Evolutionary conservation across 106 monocot genomes (phyloP).

Genomic region (Amphibolis antarctica): DNA sequence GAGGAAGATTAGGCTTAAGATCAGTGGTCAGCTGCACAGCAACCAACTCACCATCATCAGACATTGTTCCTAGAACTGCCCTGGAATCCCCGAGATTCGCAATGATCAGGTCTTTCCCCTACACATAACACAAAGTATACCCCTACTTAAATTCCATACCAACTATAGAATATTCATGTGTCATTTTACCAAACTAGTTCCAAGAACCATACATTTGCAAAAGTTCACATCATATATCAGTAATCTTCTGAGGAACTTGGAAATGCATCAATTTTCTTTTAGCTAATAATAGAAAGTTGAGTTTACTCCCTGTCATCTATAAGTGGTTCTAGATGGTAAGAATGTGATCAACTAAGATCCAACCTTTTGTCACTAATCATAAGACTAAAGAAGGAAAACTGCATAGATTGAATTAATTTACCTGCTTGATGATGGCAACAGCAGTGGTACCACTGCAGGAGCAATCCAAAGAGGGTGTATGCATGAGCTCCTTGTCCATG

Average conservation of each 20-base stretch:
- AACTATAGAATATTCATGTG: too few species aligned
- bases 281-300: neutral
- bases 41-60: conserved; percentile 36
- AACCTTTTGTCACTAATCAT: too few species aligned
- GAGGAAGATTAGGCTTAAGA: conserved; percentile 57
- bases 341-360: too few species aligned
- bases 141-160: too few species aligned
- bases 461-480: conserved; percentile 27
- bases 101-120: conserved; percentile 81
- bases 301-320: neutral
- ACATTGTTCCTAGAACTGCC: conserved; percentile 49
- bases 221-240: too few species aligned
- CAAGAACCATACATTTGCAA: too few species aligned
- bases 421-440: conserved; percentile 74
- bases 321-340: too few species aligned
- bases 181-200: too few species aligned
- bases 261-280: neutral
- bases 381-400: neutral
- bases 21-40: conserved; percentile 82
- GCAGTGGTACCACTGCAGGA: conserved; percentile 71
- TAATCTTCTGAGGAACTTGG: too few species aligned
- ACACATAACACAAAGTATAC: neutral
- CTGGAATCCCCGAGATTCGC: conserved; percentile 92
- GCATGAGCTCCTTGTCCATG: conserved; percentile 66
- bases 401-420: conserved; percentile 1